These are phyloP conservation scores for Pythium periplocum DNA, from an alignment of 352 stramenopile genomes.

Conservation along the genomic window DNA sequence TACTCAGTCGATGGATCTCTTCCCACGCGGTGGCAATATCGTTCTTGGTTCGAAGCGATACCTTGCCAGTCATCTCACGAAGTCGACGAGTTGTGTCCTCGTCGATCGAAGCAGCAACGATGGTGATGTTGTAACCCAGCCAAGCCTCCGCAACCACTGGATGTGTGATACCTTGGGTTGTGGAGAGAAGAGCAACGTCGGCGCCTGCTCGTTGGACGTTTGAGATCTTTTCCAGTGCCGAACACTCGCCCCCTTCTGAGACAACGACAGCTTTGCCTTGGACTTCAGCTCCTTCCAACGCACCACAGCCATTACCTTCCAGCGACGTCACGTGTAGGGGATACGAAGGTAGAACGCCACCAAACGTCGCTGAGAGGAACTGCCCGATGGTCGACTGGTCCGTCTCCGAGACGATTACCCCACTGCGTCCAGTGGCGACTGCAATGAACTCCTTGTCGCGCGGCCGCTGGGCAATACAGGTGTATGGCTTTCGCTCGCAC, in stretches of 20 bases:
- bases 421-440: constrained; percentile 23
- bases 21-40: constrained; percentile 47
- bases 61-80: not conserved
- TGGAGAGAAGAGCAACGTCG: constrained; percentile 24
- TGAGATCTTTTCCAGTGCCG: constrained; percentile 36
- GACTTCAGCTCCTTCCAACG: constrained; percentile 2
- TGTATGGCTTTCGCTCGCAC: constrained; percentile 43
- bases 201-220: constrained; percentile 40
- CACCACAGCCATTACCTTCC: constrained; percentile 14
- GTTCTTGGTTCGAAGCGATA: constrained; percentile 30
- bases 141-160: constrained; percentile 40
- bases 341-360: constrained; percentile 29
- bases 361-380: constrained; percentile 51
- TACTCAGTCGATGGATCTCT: constrained; percentile 27
- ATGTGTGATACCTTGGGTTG: constrained; percentile 22
- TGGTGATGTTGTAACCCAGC: constrained; percentile 70
- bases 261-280: constrained; percentile 29
- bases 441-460: constrained; percentile 35
- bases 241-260: constrained; percentile 20
- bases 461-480: constrained; percentile 25
- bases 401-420: constrained; percentile 21
- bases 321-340: constrained; percentile 19
- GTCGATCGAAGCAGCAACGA: constrained; percentile 37
- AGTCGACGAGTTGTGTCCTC: constrained; percentile 14
- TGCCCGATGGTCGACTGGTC: constrained; percentile 24